Evolutionary conservation across 768 basidiomycete species (phyloP), one percentile per base, ranked within the genome.

Genomic region (Suillus cothurnatus): DNA sequence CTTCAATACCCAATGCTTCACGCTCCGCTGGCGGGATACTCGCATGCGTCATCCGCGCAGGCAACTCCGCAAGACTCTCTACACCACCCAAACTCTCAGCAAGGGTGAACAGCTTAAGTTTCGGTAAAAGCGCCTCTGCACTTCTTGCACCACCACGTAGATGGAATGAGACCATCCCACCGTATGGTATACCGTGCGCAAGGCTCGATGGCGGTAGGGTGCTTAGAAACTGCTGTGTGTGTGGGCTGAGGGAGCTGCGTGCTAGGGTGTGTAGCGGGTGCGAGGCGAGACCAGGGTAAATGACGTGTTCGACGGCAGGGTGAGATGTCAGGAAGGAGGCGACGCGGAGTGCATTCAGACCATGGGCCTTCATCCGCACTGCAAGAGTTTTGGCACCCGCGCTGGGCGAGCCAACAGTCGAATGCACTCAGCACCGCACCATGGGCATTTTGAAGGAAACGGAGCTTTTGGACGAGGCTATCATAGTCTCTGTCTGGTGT

Each of bases 41-140:
- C 2, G 86, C 89, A 74, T 97, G 96, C 9, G 94, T 97, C 95
- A 97, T 97, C 77, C 82, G 80, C 52, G 89, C 87, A 0, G 95
- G 96, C 53, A 92, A 83, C 76, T 98, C 95, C 0, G 92, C 92
- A 41, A 98, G 78, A 74, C 88, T 91, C 83, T 99, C 97, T 6
- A 97, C 93, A 0, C 95, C 97, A 1, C 97, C 97, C 6, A 98
- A 78, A 31, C 87, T 89, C 83, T 96, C 95, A 0, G 95, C 96
- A 15, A 98, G 81, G 31, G 88, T 84, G 72, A 95, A 95, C 39
- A 96, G 73, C 32, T 85, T 76, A 6, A 88, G 82, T 0, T 84
- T 75, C 0, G 85, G 86, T 63, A 96, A 74, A 80, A 97, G 95
- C 65, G 71, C 79, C 60, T 89, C 84, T 3, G 92, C 90, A 67